Evolutionary conservation across 371 early-diverging fungal genomes (phyloP).

Genomic region (Blakeslea trispora): DNA sequence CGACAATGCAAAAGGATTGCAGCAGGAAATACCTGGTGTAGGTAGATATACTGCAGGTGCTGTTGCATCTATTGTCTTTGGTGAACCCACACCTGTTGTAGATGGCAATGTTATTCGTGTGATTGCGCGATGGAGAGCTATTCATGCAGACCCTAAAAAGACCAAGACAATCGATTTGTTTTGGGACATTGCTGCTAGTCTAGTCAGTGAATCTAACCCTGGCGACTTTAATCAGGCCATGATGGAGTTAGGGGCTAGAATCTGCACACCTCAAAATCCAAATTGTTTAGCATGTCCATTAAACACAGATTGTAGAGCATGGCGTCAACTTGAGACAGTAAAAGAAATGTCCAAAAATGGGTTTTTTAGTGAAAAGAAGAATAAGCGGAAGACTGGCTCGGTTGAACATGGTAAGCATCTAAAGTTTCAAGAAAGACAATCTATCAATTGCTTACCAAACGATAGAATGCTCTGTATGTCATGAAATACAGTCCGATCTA

Average conservation of each 20-base stretch:
- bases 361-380: constrained; percentile 27
- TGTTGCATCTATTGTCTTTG: constrained; percentile 75
- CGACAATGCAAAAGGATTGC: constrained; percentile 53
- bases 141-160: constrained; percentile 74
- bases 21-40: constrained; percentile 73
- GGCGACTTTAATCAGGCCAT: constrained; percentile 85
- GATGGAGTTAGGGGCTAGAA: constrained; percentile 84
- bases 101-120: constrained; percentile 88
- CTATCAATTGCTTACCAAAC: neutral
- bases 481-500: constrained; percentile 28
- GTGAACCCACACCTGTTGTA: constrained; percentile 63
- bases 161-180: constrained; percentile 57
- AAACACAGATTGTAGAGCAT: constrained; percentile 58
- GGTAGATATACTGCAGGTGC: constrained; percentile 74
- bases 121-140: constrained; percentile 65
- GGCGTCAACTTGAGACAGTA: constrained; percentile 41
- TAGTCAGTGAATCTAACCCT: constrained; percentile 59
- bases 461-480: constrained; percentile 38
- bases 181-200: constrained; percentile 64
- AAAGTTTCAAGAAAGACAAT: neutral
- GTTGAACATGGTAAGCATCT: constrained; percentile 27
- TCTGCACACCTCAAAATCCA: constrained; percentile 80
- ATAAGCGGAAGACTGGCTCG: constrained; percentile 23
- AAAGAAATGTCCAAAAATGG: constrained; percentile 21
- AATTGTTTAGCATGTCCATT: constrained; percentile 71